Percentiles rank a stretch among this genome's conserved stretches.
Evolutionary conservation across 129 eudicot genomes (phyloP).

Genomic region (Helichrysum umbraculigerum): DNA sequence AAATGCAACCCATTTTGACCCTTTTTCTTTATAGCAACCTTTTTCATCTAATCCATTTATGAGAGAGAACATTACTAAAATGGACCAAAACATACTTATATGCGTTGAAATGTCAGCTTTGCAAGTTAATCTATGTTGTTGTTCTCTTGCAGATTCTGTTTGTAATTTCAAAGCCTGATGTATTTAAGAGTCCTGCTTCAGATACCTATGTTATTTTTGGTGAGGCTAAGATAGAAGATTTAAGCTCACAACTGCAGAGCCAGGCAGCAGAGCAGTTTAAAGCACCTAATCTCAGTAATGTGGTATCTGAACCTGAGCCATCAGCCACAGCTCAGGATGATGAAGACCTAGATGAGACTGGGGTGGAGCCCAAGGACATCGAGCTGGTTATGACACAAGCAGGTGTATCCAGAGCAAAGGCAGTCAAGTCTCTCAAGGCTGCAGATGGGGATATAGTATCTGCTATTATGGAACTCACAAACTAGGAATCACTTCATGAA

Average conservation of each 20-base stretch:
- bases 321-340: not conserved
- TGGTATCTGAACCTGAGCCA: not conserved
- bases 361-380: constrained; percentile 13
- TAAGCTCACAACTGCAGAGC: constrained; percentile 12
- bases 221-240: constrained; percentile 11
- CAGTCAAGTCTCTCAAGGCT: constrained; percentile 11
- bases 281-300: constrained; percentile 1
- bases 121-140: not conserved
- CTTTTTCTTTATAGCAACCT: no score
- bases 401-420: constrained; percentile 8
- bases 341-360: constrained; percentile 8
- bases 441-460: constrained; percentile 16
- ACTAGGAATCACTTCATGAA: not conserved
- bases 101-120: not conserved
- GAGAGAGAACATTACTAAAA: no score
- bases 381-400: constrained; percentile 8
- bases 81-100: no score
- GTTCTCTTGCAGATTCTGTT: not conserved
- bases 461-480: constrained; percentile 20
- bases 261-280: constrained; percentile 8
- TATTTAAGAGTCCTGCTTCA: constrained; percentile 12
- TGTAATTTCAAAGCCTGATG: constrained; percentile 14
- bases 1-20: no score
- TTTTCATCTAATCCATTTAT: no score
- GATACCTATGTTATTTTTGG: constrained; percentile 19